Base-by-base conservation (phyloP, 306 rosid species). In the Castanea sativa region DNA sequence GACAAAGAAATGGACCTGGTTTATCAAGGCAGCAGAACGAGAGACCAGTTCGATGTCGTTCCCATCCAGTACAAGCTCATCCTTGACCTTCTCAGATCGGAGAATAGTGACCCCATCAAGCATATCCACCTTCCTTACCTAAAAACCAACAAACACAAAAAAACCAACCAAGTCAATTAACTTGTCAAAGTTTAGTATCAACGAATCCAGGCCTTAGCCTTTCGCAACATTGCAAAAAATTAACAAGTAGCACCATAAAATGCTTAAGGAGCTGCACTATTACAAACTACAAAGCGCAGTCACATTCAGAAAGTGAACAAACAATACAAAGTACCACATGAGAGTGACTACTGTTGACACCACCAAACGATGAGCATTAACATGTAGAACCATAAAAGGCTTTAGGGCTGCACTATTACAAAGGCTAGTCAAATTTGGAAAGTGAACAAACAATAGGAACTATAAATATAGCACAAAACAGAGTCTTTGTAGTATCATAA, bases 101-200 rank as follows among this genome's bases (percentile, higher is more conserved):
- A 79, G 4, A 38, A 92, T 75, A 0, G 90, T 58, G 27, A 92
- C 97, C 8, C 95, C 97, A 0, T 87, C 85, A 80, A 90, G 97
- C 95, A 92, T 87, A 33, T 92, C 97, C 27, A 92, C 97, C 82
- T 89, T 92, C 70, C 97, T 85, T 76, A 92, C 97, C 97, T 92
- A 77, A 74, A 23, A 61, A 6, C 68, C 53, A 57, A 70, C 59
- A 73, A 43, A 8, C n/a, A 51, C 68, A 84, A 5, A 27, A 5
- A 27, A 19, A 23, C 55, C 8, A 76, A 69, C 79, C 56, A 58
- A 35, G 4, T n/a, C 5, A 61, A 68, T 27, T 30, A 14, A 33
- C 2, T 53, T 2, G 75, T 57, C 5, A 56, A 18, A 56, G 14
- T 23, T 65, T 65, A 65, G 35, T 6, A 63, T 29, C 29, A 21